These are phyloP conservation scores for Basipetospora chlamydospora DNA, from an alignment of 2,329 filamentous ascomycete genomes.

Conservation along the genomic window DNA sequence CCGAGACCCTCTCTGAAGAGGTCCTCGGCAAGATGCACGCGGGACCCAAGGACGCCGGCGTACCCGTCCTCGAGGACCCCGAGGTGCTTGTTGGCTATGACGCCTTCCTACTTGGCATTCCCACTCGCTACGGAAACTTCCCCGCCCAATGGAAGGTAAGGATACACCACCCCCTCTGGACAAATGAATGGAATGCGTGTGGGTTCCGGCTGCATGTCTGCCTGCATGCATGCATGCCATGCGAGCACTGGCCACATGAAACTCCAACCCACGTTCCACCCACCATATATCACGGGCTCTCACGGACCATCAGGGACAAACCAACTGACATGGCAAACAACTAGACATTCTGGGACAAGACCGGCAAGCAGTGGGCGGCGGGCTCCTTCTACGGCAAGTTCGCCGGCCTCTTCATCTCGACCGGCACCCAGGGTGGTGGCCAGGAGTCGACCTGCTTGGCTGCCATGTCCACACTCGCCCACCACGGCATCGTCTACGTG, in stretches of 20 bases:
- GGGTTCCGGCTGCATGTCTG: too few species aligned
- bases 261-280: too few species aligned
- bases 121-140: conserved; percentile 94
- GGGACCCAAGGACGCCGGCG: conserved; percentile 53
- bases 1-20: conserved; percentile 75
- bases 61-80: conserved; percentile 48
- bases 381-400: conserved; percentile 78
- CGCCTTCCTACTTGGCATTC: conserved; percentile 83
- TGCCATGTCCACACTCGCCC: conserved; percentile 70
- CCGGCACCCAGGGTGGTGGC: conserved; percentile 71
- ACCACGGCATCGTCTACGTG: conserved; percentile 96
- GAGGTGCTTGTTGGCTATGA: conserved; percentile 59
- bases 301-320: too few species aligned
- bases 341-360: conserved; percentile 68
- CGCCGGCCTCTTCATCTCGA: conserved; percentile 81
- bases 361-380: conserved; percentile 66
- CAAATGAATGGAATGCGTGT: background rate
- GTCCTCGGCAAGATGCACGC: conserved; percentile 87
- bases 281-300: too few species aligned
- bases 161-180: background rate
- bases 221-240: too few species aligned
- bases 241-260: too few species aligned
- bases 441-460: conserved; percentile 80
- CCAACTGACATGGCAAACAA: too few species aligned
- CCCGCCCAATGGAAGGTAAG: conserved; percentile 77